Conservation (phyloP, 1,284 basidiomycete genomes). For the Pyrrhoderma lamaoense region DNA sequence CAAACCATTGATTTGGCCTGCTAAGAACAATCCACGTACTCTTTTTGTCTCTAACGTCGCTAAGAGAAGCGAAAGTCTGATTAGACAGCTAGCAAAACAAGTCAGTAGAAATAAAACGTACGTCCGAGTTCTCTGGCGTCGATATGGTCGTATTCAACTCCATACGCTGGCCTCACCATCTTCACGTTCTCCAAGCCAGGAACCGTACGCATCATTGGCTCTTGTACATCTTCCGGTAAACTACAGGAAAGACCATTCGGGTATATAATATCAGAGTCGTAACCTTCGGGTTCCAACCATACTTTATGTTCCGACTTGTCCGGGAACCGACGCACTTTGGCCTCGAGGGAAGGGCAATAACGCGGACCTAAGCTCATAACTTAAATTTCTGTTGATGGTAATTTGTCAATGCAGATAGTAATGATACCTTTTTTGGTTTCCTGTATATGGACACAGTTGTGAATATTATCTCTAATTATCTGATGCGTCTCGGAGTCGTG, state of each 20-base stretch:
- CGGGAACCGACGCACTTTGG: conserved; percentile 76
- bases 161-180: conserved; percentile 81
- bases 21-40: conserved; percentile 79
- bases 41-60: conserved; percentile 82
- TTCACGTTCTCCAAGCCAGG: conserved; percentile 78
- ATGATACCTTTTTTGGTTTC: conserved; percentile 72
- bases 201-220: conserved; percentile 73
- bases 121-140: conserved; percentile 75
- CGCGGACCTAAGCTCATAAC: conserved; percentile 58
- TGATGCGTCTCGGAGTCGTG: conserved; percentile 70
- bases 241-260: conserved; percentile 87
- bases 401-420: neutral
- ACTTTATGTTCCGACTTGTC: conserved; percentile 67
- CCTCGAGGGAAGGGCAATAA: conserved; percentile 87
- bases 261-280: conserved; percentile 83
- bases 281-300: conserved; percentile 90
- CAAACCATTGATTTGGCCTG: conserved; percentile 79
- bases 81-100: conserved; percentile 8
- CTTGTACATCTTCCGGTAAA: conserved; percentile 77
- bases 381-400: neutral
- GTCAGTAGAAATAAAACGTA: conserved; percentile 30
- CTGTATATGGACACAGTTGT: conserved; percentile 76
- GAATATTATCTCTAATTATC: conserved; percentile 66
- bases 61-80: conserved; percentile 24
- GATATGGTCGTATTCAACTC: conserved; percentile 90